Conservation (phyloP, 1,284 basidiomycete genomes). For the Trametes pubescens region DNA sequence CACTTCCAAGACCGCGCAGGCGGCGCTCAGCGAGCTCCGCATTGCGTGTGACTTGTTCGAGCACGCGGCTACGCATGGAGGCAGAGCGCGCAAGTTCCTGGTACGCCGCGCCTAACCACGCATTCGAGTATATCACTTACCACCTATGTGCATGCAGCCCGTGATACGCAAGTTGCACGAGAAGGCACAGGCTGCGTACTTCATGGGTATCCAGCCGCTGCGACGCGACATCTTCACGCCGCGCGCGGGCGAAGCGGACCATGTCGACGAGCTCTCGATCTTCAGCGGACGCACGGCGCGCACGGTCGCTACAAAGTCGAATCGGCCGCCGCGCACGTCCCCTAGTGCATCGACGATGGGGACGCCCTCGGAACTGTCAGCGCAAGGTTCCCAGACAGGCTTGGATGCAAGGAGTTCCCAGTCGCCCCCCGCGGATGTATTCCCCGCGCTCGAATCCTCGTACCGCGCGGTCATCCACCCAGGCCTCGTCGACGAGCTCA, state of each 20-base stretch:
- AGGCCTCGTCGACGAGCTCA: constrained; percentile 64
- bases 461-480: constrained; percentile 57
- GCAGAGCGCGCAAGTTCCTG: constrained; percentile 70
- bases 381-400: constrained; percentile 20
- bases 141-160: constrained; percentile 49
- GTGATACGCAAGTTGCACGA: constrained; percentile 64
- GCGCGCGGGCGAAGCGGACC: constrained; percentile 48
- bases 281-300: constrained; percentile 73
- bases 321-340: constrained; percentile 34
- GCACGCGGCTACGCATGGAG: constrained; percentile 63
- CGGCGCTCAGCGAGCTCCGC: constrained; percentile 67
- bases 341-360: constrained; percentile 33
- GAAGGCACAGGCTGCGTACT: constrained; percentile 66
- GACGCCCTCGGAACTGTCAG: constrained; percentile 18
- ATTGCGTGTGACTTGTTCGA: constrained; percentile 68
- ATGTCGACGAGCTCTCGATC: constrained; percentile 72
- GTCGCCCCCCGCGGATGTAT: constrained; percentile 29
- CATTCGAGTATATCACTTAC: constrained; percentile 17
- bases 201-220: constrained; percentile 53
- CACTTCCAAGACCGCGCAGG: constrained; percentile 68
- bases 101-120: constrained; percentile 47
- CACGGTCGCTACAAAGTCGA: constrained; percentile 57
- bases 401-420: constrained; percentile 27
- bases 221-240: constrained; percentile 63
- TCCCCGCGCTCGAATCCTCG: constrained; percentile 35